phyloP scores from a whole-genome alignment of 2,329 filamentous ascomycete genomes.

The Ceratocystis albifundus region DNA sequence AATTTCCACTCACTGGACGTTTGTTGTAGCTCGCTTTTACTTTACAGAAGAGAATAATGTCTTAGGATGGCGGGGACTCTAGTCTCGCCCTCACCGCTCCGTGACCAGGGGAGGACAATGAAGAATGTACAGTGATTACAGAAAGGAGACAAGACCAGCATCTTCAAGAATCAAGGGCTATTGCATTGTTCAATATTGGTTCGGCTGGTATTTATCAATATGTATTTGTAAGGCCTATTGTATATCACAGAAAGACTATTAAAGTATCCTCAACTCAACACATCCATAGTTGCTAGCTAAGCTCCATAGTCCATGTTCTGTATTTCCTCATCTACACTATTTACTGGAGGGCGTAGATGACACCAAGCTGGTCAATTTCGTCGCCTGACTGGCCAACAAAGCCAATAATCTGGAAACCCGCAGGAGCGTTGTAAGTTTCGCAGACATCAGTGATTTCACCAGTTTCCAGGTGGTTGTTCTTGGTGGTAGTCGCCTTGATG shows the following conservation, averaged over 20 bases:
- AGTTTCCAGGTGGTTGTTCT: slow-evolving; percentile 35
- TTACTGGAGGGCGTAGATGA: slow-evolving; percentile 37
- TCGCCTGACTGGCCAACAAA: slow-evolving; percentile 43
- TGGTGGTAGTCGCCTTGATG: slow-evolving; percentile 41
- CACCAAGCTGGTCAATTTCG: slow-evolving; percentile 44
- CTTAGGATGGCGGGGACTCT: neutral
- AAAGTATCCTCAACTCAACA: neutral
- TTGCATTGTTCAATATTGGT: no score
- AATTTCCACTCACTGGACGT: no score
- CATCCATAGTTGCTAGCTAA: neutral
- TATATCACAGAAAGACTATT: no score
- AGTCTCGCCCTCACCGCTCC: neutral
- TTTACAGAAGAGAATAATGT: neutral
- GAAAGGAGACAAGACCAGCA: neutral
- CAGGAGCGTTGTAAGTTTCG: slow-evolving; percentile 35
- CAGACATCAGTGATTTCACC: slow-evolving; percentile 40
- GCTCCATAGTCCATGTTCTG: neutral
- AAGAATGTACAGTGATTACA: neutral
- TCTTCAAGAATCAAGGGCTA: no score
- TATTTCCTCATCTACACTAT: neutral
- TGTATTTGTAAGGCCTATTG: no score
- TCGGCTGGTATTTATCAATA: no score
- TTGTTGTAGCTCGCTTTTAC: neutral
- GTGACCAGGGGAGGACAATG: neutral
- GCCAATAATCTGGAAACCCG: slow-evolving; percentile 43